Base-by-base conservation (phyloP, 306 rosid genomes). In the Sicyos baderoa region DNA sequence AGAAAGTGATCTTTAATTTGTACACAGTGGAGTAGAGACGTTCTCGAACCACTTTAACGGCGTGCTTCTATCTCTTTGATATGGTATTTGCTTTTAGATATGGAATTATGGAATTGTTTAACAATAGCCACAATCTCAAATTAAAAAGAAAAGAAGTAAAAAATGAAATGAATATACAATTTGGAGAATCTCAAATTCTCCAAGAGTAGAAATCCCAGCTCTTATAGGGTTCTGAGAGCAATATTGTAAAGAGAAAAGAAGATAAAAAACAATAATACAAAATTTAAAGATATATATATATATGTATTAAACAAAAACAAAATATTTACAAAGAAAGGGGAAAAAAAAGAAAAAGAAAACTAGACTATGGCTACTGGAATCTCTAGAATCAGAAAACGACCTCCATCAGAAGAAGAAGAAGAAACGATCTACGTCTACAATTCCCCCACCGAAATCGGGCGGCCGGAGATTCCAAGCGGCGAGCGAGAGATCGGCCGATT, bases 381-480 rank as follows among this genome's bases (percentile, higher is more conserved):
- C 35, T 6, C n/a, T 13, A 42, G 23, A n/a, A 35, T 17, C 18
- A 47, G 71, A 40, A 25, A 4, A 57, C 64, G 0, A 14, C 16
- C 64, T 22, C 64, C 64, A 14, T 57, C 37, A 4, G 40, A 58
- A 27, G n/a, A 0, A 4, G 40, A 58, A 27, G n/a, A 0, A 37
- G 45, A 7, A 40, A 7, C 11, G 12, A 9, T 9, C 45, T 40
- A 10, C 45, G 45, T 32, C 63, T 56, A 55, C 72, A 69, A 82
- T 5, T 86, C 97, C 4, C 88, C 93, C 4, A 86, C 91, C 0
- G 84, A 85, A 61, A 85, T 79, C 8, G 88, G 80, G 49, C 70
- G 58, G 74, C 82, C 60, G 19, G 96, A 87, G 10, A 72, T 76
- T 14, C 97, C 97, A 69, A 91, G 74, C 73, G 95, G 97, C 7